Percentiles rank a stretch among this genome's conserved stretches.
phyloP scores from a whole-genome alignment of 1,284 basidiomycete species.

The Tilletia setariae region DNA sequence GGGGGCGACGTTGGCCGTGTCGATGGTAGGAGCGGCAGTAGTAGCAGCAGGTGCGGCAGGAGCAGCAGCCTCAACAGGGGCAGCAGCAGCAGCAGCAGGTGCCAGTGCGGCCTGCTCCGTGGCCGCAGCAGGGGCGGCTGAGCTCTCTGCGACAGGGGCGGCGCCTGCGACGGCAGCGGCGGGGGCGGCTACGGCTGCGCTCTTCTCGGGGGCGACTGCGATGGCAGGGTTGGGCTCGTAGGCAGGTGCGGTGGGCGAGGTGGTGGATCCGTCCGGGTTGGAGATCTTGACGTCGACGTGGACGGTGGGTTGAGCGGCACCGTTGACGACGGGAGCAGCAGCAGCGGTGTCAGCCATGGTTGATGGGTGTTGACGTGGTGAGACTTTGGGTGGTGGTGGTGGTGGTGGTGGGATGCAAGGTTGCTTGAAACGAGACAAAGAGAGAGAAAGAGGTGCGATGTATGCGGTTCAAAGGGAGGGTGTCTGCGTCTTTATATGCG shows the following conservation, averaged over 20 bases:
- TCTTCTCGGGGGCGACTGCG: slow-evolving; percentile 12
- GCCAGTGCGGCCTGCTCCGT: not conserved
- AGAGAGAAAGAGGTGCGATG: too few species aligned
- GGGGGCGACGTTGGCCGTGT: slow-evolving; percentile 5
- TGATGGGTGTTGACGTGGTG: not conserved
- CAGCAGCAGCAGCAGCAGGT: not conserved
- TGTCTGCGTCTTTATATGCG: too few species aligned
- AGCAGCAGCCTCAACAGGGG: not conserved
- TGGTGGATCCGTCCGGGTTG: not conserved
- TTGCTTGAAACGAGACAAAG: too few species aligned
- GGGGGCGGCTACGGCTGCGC: not conserved
- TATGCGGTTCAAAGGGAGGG: too few species aligned
- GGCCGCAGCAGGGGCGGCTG: not conserved
- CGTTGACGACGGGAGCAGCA: not conserved
- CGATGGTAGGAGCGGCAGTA: slow-evolving; percentile 3
- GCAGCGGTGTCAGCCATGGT: slow-evolving; percentile 7
- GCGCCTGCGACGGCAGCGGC: not conserved
- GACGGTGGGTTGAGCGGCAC: slow-evolving; percentile 7
- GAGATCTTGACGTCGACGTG: slow-evolving; percentile 15
- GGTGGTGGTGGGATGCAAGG: not conserved
- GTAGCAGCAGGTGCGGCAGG: not conserved
- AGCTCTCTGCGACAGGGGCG: not conserved
- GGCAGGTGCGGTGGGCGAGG: slow-evolving; percentile 7
- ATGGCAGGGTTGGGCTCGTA: slow-evolving; percentile 9
- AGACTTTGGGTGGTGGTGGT: not conserved